Conservation (phyloP, 148 eudicot genomes). For the Vaccinium vitisidaea region DNA sequence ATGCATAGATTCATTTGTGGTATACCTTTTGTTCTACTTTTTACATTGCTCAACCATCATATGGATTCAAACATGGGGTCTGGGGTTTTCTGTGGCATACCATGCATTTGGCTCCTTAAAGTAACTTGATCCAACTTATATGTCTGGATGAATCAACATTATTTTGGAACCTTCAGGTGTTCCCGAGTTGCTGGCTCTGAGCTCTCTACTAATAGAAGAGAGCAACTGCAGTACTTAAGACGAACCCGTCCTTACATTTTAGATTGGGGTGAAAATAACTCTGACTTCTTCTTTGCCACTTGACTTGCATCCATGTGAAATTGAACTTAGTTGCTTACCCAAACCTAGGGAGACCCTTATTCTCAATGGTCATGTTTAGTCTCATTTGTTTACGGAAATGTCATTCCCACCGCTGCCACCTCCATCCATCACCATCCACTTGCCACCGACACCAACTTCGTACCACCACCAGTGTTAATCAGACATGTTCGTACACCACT, state of each 20-base stretch:
- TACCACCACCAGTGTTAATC: neutral
- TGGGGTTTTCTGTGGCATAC: neutral
- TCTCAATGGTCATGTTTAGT: neutral
- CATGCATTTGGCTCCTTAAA: neutral
- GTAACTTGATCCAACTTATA: neutral
- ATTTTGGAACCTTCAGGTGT: neutral
- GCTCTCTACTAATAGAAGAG: neutral
- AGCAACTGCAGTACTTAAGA: neutral
- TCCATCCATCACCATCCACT: constrained; percentile 2
- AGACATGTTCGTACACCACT: neutral
- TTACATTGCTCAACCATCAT: neutral
- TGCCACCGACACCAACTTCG: neutral
- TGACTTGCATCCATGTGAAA: neutral
- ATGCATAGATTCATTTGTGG: constrained; percentile 93
- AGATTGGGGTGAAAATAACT: neutral
- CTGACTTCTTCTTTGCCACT: neutral
- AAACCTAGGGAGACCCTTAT: too few species aligned
- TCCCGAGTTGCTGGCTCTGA: constrained; percentile 4
- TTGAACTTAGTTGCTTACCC: neutral
- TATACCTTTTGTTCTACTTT: constrained; percentile 29
- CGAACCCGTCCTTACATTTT: neutral
- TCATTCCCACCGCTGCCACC: neutral
- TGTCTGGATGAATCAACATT: neutral
- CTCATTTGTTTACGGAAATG: neutral
- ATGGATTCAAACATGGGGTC: neutral